Conservation (phyloP, 371 early-diverging fungal genomes). For the Saksenaea vasiformis region DNA sequence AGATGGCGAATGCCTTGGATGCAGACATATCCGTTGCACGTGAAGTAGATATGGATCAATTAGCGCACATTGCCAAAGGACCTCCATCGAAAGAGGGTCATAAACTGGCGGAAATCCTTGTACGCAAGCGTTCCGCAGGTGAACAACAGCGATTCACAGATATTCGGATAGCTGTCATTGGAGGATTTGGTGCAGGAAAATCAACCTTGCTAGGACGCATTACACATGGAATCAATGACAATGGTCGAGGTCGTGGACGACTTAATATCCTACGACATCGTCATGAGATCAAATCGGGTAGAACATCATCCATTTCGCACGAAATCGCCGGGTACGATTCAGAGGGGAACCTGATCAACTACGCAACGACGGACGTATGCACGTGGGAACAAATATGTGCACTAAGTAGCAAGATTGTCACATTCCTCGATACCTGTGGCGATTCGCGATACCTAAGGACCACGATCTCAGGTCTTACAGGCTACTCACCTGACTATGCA, state of each 20-base stretch:
- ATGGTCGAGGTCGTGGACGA: constrained; percentile 87
- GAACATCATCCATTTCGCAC: constrained; percentile 86
- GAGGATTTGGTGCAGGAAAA: constrained; percentile 83
- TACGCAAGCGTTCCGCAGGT: constrained; percentile 56
- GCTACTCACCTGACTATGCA: constrained; percentile 87
- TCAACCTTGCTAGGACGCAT: constrained; percentile 85
- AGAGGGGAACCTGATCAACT: constrained; percentile 59
- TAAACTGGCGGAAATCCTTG: constrained; percentile 66
- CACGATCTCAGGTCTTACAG: constrained; percentile 88
- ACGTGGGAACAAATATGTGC: constrained; percentile 86
- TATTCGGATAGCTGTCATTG: constrained; percentile 81
- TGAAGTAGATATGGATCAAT: constrained; percentile 37
- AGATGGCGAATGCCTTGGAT: constrained; percentile 64
- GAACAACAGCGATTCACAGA: constrained; percentile 68
- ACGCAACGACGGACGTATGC: constrained; percentile 60
- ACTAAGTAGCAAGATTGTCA: constrained; percentile 76
- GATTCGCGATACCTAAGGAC: constrained; percentile 91
- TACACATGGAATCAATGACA: constrained; percentile 81
- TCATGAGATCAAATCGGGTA: constrained; percentile 89
- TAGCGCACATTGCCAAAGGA: constrained; percentile 7
- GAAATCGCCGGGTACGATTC: constrained; percentile 85
- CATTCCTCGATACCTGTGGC: constrained; percentile 91
- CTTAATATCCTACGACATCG: constrained; percentile 84
- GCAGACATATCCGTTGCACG: constrained; percentile 59
- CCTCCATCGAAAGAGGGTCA: constrained; percentile 10